Evolutionary conservation across 306 rosid genomes (phyloP).

Genomic region (Luffa aegyptiaca): DNA sequence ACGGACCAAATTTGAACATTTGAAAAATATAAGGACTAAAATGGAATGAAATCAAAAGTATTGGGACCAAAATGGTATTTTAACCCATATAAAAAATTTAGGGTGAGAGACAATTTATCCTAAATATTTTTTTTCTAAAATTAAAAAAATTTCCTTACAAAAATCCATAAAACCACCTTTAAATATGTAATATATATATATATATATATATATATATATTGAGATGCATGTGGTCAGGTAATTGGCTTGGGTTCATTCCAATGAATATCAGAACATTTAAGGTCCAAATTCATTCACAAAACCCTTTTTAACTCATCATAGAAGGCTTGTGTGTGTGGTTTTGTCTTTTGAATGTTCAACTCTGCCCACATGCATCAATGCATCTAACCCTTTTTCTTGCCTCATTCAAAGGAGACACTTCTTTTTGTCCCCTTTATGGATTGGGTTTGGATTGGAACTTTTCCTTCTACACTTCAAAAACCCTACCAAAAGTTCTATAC

Average conservation of each 20-base stretch:
- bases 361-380: background rate
- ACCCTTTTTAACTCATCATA: background rate
- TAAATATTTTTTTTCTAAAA: too few species aligned
- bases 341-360: background rate
- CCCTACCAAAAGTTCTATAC: background rate
- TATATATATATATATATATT: too few species aligned
- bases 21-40: too few species aligned
- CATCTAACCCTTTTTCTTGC: background rate
- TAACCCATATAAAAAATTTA: too few species aligned
- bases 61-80: too few species aligned
- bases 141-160: background rate
- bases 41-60: too few species aligned
- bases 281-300: background rate
- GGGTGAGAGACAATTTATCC: background rate
- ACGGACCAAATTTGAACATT: too few species aligned
- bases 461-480: too few species aligned
- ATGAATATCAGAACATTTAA: background rate
- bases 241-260: background rate
- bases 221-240: background rate
- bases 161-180: background rate
- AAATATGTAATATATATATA: background rate
- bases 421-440: too few species aligned
- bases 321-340: background rate
- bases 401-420: background rate
- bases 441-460: background rate